These are phyloP conservation scores for Magnaporthales sp. DNA, from an alignment of 2,329 filamentous ascomycete genomes.

Conservation along the genomic window DNA sequence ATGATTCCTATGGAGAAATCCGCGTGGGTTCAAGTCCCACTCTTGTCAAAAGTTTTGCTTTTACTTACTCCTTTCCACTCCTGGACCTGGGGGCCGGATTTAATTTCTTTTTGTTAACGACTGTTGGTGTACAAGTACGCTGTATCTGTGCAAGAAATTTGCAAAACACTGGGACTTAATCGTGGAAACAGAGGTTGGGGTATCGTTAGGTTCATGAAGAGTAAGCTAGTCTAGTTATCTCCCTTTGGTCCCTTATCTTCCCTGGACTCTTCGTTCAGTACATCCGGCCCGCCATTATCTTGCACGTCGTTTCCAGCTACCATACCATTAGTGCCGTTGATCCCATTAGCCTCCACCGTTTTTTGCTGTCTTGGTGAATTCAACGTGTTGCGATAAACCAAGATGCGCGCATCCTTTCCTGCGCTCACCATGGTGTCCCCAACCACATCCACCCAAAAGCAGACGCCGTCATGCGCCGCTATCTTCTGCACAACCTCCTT, in stretches of 20 bases:
- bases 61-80: not conserved
- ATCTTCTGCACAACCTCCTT: slow-evolving; percentile 74
- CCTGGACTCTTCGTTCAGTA: not conserved
- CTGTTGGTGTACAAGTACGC: too few species aligned
- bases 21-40: slow-evolving; percentile 2
- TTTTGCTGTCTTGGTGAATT: not conserved
- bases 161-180: too few species aligned
- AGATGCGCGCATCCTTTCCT: slow-evolving; percentile 44
- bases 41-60: not conserved
- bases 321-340: not conserved
- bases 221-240: not conserved
- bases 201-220: not conserved
- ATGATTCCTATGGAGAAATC: not conserved
- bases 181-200: not conserved
- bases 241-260: not conserved
- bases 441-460: slow-evolving; percentile 57
- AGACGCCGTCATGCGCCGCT: slow-evolving; percentile 45
- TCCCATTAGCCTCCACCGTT: not conserved
- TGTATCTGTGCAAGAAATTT: too few species aligned
- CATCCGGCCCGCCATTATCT: not conserved
- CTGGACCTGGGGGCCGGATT: not conserved
- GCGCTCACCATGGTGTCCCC: slow-evolving; percentile 48
- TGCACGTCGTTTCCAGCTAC: not conserved
- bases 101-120: not conserved
- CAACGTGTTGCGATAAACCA: slow-evolving; percentile 32